phyloP scores from a whole-genome alignment of 1,284 basidiomycete genomes.

The Rhodotorula sp. region DNA sequence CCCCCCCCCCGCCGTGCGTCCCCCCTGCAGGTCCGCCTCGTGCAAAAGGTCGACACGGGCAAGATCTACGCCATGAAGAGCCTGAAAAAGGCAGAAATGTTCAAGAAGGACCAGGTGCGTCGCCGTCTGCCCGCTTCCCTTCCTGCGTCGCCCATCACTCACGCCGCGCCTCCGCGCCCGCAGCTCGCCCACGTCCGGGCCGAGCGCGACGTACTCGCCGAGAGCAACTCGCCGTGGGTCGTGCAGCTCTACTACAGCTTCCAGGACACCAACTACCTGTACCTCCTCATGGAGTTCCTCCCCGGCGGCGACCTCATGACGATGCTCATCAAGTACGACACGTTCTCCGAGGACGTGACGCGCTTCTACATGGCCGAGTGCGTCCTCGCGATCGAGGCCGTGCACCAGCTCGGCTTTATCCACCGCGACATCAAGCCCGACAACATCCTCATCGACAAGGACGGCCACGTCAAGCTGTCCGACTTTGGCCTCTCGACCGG shows the following conservation, averaged over 20 bases:
- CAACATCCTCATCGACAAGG: conserved; percentile 94
- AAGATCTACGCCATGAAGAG: conserved; percentile 99
- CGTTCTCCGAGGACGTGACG: conserved; percentile 97
- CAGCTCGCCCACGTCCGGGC: conserved; percentile 96
- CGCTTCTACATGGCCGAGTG: conserved; percentile 99
- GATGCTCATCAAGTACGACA: conserved; percentile 99
- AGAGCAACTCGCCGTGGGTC: conserved; percentile 97
- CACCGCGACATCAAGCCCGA: conserved; percentile 97
- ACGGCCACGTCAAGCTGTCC: conserved; percentile 91
- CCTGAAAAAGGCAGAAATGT: conserved; percentile 95
- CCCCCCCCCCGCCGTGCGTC: not conserved
- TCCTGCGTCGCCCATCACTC: not conserved
- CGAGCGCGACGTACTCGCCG: conserved; percentile 96
- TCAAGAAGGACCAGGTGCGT: conserved; percentile 93
- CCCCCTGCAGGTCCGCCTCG: conserved; percentile 73
- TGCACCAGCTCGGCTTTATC: conserved; percentile 98
- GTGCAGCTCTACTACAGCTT: conserved; percentile 98
- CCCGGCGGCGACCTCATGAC: conserved; percentile 97
- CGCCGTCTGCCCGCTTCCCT: not conserved
- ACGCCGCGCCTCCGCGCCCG: not conserved
- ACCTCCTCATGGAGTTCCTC: conserved; percentile 98
- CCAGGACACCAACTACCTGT: conserved; percentile 93
- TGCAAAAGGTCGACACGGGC: conserved; percentile 94
- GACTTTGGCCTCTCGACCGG: conserved; percentile 94
- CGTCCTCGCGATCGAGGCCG: conserved; percentile 95